phyloP scores from a whole-genome alignment of 2,329 filamentous ascomycete species.

The Lasiodiplodia citricola region DNA sequence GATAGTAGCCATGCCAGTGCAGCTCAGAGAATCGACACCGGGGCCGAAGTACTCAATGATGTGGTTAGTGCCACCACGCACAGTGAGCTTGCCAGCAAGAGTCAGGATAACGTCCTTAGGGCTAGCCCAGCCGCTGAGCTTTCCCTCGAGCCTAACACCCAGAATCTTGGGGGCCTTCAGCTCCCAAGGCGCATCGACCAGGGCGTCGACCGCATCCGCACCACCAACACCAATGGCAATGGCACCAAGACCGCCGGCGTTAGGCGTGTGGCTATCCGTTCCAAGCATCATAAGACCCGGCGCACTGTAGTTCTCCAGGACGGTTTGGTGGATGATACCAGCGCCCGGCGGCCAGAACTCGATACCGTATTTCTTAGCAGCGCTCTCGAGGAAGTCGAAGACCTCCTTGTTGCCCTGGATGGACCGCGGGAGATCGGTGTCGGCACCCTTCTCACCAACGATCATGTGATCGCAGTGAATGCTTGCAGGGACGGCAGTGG shows the following conservation, averaged over 20 bases:
- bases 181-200: constrained; percentile 97
- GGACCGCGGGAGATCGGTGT: constrained; percentile 80
- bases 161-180: constrained; percentile 91
- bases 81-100: constrained; percentile 87
- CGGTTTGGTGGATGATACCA: constrained; percentile 81
- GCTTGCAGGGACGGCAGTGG: constrained; percentile 91
- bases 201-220: constrained; percentile 93
- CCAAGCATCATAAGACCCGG: constrained; percentile 98
- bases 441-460: constrained; percentile 88
- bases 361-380: constrained; percentile 59
- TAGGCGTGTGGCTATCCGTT: constrained; percentile 96
- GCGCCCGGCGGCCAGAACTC: constrained; percentile 49
- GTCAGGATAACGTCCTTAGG: constrained; percentile 96
- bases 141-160: constrained; percentile 81
- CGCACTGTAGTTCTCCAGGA: constrained; percentile 96
- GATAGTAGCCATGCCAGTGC: constrained; percentile 90
- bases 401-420: constrained; percentile 95
- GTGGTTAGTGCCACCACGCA: constrained; percentile 90
- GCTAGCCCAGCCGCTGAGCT: constrained; percentile 86
- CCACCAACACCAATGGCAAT: constrained; percentile 97
- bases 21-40: constrained; percentile 86
- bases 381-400: constrained; percentile 95
- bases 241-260: constrained; percentile 90
- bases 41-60: constrained; percentile 94
- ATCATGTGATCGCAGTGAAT: constrained; percentile 99